These are phyloP conservation scores for Akanthomyces muscarius DNA, from an alignment of 2,329 filamentous ascomycete species.

Conservation along the genomic window DNA sequence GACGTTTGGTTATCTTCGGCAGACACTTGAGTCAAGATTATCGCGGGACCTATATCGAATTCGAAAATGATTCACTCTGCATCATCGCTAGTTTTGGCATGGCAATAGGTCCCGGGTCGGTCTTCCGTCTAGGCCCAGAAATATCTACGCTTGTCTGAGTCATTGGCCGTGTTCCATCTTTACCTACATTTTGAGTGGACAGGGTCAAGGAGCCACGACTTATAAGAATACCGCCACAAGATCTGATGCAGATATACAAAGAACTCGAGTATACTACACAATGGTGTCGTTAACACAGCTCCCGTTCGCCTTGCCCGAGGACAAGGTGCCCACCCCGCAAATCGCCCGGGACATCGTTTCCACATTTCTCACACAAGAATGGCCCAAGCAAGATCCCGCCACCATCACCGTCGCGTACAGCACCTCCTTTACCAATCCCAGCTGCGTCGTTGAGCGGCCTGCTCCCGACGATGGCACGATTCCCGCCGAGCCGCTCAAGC, in stretches of 20 bases:
- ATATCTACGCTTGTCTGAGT: not conserved
- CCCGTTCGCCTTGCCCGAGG: conserved; percentile 16
- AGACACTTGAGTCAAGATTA: no score
- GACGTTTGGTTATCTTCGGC: no score
- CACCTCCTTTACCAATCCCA: conserved; percentile 18
- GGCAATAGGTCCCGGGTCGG: not conserved
- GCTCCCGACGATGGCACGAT: not conserved
- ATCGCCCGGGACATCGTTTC: conserved; percentile 17
- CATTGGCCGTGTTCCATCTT: not conserved
- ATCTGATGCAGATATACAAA: no score
- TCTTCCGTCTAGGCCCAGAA: not conserved
- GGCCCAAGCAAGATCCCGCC: conserved; percentile 17
- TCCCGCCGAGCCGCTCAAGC: conserved; percentile 17
- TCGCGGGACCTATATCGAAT: not conserved
- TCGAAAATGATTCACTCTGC: not conserved
- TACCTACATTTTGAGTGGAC: not conserved
- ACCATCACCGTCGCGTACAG: conserved; percentile 14
- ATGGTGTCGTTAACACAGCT: conserved; percentile 8
- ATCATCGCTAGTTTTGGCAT: no score
- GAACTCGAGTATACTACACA: not conserved
- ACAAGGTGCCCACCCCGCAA: conserved; percentile 16
- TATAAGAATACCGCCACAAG: no score
- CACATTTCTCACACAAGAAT: conserved; percentile 20
- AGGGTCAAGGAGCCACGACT: not conserved
- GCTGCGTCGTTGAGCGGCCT: conserved; percentile 17